Evolutionary conservation across 2,329 filamentous ascomycete genomes (phyloP), one percentile per base, ranked within the genome.

Genomic region (Colletotrichum musicola): DNA sequence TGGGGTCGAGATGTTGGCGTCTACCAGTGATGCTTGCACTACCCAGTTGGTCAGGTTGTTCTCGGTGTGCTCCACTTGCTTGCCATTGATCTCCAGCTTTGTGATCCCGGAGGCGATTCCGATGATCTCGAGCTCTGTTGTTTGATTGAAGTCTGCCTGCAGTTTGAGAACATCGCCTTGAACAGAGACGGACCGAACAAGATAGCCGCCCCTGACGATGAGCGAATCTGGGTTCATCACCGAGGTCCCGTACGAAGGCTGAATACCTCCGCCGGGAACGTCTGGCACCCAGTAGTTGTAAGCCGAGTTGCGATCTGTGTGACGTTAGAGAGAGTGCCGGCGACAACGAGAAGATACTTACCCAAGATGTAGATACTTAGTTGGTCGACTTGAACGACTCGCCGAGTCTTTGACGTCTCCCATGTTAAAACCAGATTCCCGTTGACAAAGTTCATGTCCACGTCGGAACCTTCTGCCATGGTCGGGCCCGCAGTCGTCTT

Each of bases 61-160:
- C 50, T 77, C 78, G 5, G 75, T 79, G 66, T 84, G 80, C 0
- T 72, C 38, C 7, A 81, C 57, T 0, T 75, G 55, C 16, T 80
- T 76, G 10, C 80, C 81, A 35, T 86, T 86, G 53, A 84, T 71
- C 1, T 77, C 71, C 4, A 90, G 74, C 0, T 76, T 79, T 2
- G 85, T 84, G 1, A 87, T 80, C 1, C 75, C 77, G 0, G 88
- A 85, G 0, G 87, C 89, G 4, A 90, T 89, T 4, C 91, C 89
- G 38, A 94, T 87, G 22, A 95, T 82, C 71, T 94, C 91, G 14
- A 95, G 78, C 0, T 86, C 74, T 0, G 90, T 89, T 0, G 92
- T 93, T 0, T 84, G 78, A 72, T 95, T 95, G 70, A 95, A 84
- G 73, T 96, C 93, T 3, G 90, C 93, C 4, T 86, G 87, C 3